These are phyloP conservation scores for Parietichytrium sp. DNA, from an alignment of 108 stramenopile genomes.

Conservation along the genomic window DNA sequence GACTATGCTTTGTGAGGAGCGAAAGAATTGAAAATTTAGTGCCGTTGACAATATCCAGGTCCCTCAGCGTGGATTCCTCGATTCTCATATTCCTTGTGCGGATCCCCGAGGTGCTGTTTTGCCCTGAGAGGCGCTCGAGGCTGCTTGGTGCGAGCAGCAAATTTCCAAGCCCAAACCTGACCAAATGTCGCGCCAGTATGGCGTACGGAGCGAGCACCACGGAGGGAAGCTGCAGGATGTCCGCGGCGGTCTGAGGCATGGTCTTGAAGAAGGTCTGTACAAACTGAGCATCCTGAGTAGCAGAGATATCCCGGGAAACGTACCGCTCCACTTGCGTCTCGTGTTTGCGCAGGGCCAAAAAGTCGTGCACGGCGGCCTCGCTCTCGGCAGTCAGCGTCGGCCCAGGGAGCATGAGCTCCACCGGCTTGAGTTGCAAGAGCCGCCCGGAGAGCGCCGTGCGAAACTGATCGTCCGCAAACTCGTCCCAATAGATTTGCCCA, in stretches of 20 bases:
- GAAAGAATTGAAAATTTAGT: neutral
- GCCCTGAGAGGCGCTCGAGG: neutral
- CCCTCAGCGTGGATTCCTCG: neutral
- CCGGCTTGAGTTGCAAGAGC: neutral
- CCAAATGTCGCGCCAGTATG: neutral
- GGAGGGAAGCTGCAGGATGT: neutral
- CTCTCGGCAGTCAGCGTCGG: neutral
- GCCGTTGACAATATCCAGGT: constrained; percentile 6
- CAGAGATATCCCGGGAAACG: neutral
- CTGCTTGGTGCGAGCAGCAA: neutral
- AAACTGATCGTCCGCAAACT: neutral
- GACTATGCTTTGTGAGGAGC: neutral
- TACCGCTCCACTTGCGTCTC: neutral
- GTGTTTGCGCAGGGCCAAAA: neutral
- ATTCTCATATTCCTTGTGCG: neutral
- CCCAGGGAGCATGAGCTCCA: neutral
- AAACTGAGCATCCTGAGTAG: neutral
- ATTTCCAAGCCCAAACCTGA: neutral
- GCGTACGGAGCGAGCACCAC: neutral
- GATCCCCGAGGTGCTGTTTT: neutral
- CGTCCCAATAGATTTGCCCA: neutral
- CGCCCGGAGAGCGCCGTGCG: neutral
- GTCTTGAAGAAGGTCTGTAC: neutral
- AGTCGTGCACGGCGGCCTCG: neutral
- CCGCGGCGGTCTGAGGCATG: neutral